Percentiles rank a stretch among this genome's conserved stretches.
Evolutionary conservation across 257 asterid species (phyloP).

Genomic region (Primulina tabacum): DNA sequence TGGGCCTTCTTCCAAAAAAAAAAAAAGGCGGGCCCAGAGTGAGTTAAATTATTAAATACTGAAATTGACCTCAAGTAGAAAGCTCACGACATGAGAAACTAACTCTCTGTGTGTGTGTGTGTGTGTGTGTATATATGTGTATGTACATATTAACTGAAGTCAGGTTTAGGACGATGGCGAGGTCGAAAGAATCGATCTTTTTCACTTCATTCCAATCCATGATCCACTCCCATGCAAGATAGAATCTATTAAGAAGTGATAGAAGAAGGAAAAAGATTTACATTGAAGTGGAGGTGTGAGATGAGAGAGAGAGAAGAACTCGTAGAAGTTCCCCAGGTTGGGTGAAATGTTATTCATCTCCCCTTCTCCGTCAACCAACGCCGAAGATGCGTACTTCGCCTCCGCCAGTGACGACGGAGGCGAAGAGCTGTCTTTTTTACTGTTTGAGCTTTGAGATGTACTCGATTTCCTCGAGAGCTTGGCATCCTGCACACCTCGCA

Average conservation of each 20-base stretch:
- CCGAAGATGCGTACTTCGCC: slow-evolving; percentile 33
- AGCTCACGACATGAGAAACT: neutral
- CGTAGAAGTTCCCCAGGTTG: slow-evolving; percentile 86
- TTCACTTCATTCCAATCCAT: neutral
- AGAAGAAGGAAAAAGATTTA: slow-evolving; percentile 26
- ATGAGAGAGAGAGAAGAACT: slow-evolving; percentile 95
- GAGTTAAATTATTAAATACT: neutral
- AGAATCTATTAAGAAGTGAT: slow-evolving; percentile 10
- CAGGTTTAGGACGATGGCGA: too few species aligned
- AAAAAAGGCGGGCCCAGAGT: neutral
- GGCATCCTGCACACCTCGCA: slow-evolving; percentile 40
- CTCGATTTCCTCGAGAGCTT: slow-evolving; percentile 54
- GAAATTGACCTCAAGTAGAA: neutral
- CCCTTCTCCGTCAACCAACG: slow-evolving; percentile 61
- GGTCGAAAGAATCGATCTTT: neutral
- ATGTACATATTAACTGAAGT: too few species aligned
- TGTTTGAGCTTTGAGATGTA: slow-evolving; percentile 48
- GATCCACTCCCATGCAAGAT: neutral
- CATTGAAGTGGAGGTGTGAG: slow-evolving; percentile 96
- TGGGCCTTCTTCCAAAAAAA: neutral
- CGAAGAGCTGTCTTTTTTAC: slow-evolving; percentile 42
- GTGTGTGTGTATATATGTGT: too few species aligned
- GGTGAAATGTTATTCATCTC: slow-evolving; percentile 84
- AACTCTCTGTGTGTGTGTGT: too few species aligned
- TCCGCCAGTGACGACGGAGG: slow-evolving; percentile 41